These are phyloP conservation scores for Truncatella angustata DNA, from an alignment of 2,329 filamentous ascomycete species.

Conservation along the genomic window DNA sequence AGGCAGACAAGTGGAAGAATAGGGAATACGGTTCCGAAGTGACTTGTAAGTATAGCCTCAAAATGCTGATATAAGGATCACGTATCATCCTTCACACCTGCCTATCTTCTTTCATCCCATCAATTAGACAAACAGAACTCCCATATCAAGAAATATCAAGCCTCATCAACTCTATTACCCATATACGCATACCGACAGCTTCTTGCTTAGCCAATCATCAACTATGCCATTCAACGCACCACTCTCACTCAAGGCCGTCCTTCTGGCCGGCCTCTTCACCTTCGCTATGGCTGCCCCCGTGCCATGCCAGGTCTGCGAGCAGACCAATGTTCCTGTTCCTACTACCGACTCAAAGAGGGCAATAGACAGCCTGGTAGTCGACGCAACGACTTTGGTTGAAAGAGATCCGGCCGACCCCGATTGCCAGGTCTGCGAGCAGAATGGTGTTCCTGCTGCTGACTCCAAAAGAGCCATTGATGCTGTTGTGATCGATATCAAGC, in stretches of 20 bases:
- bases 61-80: neutral
- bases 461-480: neutral
- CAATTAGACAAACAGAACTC: neutral
- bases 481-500: neutral
- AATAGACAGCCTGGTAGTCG: too few species aligned
- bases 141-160: neutral
- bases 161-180: neutral
- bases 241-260: neutral
- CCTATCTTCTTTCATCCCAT: neutral
- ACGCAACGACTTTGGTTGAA: too few species aligned
- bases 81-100: neutral
- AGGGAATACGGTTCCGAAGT: neutral
- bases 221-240: neutral
- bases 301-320: too few species aligned
- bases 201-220: neutral
- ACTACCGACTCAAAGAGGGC: too few species aligned
- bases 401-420: too few species aligned
- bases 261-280: neutral
- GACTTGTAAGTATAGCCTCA: neutral
- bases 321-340: too few species aligned
- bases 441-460: neutral
- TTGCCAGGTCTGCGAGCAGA: too few species aligned
- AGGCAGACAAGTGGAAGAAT: neutral
- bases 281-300: neutral
- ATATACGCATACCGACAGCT: neutral